A percentile compares a stretch with the other conserved stretches of the same genome.
These are phyloP conservation scores for Sporothrix dimorphospora DNA, from an alignment of 2,329 filamentous ascomycete species.

Conservation along the genomic window DNA sequence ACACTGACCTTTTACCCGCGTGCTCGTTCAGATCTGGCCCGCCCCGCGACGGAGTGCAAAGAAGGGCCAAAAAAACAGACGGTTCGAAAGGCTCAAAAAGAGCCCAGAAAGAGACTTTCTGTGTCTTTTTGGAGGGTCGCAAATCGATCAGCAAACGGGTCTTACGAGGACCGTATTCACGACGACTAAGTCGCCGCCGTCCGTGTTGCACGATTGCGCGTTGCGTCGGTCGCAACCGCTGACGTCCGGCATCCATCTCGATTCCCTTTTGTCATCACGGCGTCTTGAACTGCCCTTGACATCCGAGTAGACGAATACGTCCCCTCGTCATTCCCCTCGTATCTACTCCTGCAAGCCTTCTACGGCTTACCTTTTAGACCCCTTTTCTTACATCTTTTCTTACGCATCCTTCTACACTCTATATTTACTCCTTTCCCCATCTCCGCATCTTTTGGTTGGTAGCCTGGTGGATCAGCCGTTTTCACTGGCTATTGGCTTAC, in stretches of 20 bases:
- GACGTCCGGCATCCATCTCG: not conserved
- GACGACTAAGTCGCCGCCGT: not conserved
- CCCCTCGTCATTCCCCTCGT: not conserved
- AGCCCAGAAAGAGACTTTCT: not conserved
- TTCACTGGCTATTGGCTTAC: not conserved
- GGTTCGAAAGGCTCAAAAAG: not conserved
- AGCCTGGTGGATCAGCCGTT: constrained; percentile 5
- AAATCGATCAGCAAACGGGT: not conserved
- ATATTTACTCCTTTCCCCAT: not conserved
- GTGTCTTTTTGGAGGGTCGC: not conserved
- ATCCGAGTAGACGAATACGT: not conserved
- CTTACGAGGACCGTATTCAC: not conserved
- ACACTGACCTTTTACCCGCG: not conserved
- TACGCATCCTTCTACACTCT: not conserved
- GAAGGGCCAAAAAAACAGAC: constrained; percentile 1
- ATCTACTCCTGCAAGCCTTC: not conserved
- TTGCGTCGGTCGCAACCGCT: not conserved
- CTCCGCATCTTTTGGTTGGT: constrained; percentile 12
- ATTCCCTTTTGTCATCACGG: not conserved
- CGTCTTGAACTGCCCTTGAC: not conserved
- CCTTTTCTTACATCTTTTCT: not conserved
- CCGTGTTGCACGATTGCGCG: too few relatives aligned
- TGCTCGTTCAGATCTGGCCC: not conserved
- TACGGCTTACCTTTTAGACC: constrained; percentile 7
- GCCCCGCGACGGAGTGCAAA: not conserved